Conservation (phyloP, 1,139 yeast genomes). For the Geotrichum histeridarum region DNA sequence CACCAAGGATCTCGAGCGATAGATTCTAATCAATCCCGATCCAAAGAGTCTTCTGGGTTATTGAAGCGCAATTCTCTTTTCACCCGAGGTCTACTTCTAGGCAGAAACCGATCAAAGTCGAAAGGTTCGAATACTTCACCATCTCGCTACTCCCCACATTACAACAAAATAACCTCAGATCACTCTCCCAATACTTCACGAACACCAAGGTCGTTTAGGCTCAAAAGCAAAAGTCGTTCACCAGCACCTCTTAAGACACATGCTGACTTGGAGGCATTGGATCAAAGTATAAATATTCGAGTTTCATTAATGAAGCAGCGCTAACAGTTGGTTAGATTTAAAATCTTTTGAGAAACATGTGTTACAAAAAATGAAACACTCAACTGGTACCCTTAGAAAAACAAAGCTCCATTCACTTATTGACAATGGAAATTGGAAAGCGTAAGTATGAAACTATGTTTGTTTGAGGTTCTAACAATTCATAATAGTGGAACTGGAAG, state of each 20-base stretch:
- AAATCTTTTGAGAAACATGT: neutral
- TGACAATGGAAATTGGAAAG: constrained; percentile 3
- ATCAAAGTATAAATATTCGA: neutral
- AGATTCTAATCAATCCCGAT: neutral
- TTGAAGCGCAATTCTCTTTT: neutral
- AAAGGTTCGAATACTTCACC: neutral
- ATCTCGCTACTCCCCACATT: no score
- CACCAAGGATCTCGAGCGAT: no score
- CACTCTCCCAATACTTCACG: neutral
- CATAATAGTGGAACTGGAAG: constrained; percentile 1
- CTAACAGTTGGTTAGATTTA: neutral
- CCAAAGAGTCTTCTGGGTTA: neutral
- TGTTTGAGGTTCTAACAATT: neutral
- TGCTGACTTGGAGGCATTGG: neutral
- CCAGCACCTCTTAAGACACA: neutral
- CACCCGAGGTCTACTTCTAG: neutral
- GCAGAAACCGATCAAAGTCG: neutral
- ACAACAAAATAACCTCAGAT: neutral
- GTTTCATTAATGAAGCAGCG: neutral
- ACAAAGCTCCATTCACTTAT: neutral
- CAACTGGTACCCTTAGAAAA: neutral
- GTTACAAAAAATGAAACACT: neutral
- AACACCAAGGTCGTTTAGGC: neutral
- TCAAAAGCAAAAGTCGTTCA: neutral
- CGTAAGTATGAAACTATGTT: constrained; percentile 1